These are phyloP conservation scores for Rugosomyces carneus DNA, from an alignment of 1,284 basidiomycete genomes.

Conservation along the genomic window DNA sequence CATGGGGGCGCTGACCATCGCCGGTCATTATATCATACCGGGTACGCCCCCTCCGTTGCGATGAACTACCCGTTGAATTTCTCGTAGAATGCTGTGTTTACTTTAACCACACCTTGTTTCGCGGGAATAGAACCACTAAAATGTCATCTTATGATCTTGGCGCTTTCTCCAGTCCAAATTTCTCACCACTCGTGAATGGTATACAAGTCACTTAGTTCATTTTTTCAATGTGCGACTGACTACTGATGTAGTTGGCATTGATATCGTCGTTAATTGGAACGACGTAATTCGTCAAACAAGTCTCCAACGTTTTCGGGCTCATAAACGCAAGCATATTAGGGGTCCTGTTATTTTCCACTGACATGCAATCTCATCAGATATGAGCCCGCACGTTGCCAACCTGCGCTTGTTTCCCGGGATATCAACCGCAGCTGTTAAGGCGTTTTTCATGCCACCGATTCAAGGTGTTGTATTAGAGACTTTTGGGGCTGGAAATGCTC, in stretches of 20 bases:
- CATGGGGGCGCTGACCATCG: constrained; percentile 81
- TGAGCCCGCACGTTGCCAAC: constrained; percentile 75
- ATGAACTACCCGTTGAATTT: constrained; percentile 2
- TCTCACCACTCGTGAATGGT: constrained; percentile 81
- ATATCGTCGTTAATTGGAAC: constrained; percentile 84
- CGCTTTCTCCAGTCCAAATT: constrained; percentile 85
- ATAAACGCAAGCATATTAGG: constrained; percentile 50
- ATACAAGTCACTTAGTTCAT: constrained; percentile 14
- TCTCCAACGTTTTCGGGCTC: constrained; percentile 70
- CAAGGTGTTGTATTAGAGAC: constrained; percentile 83
- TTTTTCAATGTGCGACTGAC: constrained; percentile 1
- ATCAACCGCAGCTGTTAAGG: constrained; percentile 60
- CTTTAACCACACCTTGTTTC: constrained; percentile 84
- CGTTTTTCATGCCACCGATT: constrained; percentile 68
- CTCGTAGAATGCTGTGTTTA: constrained; percentile 72
- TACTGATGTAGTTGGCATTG: constrained; percentile 66
- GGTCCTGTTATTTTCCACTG: not conserved
- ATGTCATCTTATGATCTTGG: constrained; percentile 80
- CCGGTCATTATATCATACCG: constrained; percentile 87
- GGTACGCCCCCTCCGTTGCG: constrained; percentile 35
- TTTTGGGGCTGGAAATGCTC: constrained; percentile 86
- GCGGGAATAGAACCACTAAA: constrained; percentile 86
- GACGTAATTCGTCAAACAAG: constrained; percentile 77
- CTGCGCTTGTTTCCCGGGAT: constrained; percentile 87
- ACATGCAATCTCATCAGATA: constrained; percentile 37